Conservation (phyloP, 306 rosid species). For the Rosa multiflora region DNA sequence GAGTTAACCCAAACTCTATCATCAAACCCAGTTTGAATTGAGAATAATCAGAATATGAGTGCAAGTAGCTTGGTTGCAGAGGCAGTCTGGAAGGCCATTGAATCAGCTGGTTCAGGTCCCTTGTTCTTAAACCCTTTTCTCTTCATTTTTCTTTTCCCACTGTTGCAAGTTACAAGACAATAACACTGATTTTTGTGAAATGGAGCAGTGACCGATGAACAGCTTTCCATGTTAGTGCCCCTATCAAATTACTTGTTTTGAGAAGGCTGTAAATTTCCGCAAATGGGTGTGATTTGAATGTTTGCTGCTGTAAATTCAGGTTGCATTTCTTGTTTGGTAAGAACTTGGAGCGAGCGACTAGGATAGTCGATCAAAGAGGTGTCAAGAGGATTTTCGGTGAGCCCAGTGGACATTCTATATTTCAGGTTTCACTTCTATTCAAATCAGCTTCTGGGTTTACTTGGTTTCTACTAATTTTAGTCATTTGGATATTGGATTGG, state of each 20-base stretch:
- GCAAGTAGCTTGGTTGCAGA: constrained; percentile 43
- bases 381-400: constrained; percentile 67
- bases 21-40: too few relatives aligned
- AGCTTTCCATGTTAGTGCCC: constrained; percentile 49
- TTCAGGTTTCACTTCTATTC: constrained; percentile 50
- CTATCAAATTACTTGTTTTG: background rate
- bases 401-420: constrained; percentile 75
- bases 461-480: background rate
- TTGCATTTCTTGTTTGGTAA: constrained; percentile 88
- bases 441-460: background rate
- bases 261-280: background rate
- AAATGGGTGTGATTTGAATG: background rate
- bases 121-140: background rate
- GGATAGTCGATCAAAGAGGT: constrained; percentile 83
- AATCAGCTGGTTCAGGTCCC: constrained; percentile 39
- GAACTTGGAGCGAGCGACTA: constrained; percentile 82
- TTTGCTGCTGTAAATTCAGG: constrained; percentile 36
- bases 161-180: background rate
- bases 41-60: constrained; percentile 25
- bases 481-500: background rate
- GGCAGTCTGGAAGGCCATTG: constrained; percentile 46
- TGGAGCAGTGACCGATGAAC: constrained; percentile 45
- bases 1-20: too few relatives aligned
- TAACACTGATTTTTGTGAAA: background rate
- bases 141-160: background rate